Percentiles rank a stretch among this genome's conserved stretches.
phyloP scores from a whole-genome alignment of 1,284 basidiomycete genomes.

The Athelia sp. region DNA sequence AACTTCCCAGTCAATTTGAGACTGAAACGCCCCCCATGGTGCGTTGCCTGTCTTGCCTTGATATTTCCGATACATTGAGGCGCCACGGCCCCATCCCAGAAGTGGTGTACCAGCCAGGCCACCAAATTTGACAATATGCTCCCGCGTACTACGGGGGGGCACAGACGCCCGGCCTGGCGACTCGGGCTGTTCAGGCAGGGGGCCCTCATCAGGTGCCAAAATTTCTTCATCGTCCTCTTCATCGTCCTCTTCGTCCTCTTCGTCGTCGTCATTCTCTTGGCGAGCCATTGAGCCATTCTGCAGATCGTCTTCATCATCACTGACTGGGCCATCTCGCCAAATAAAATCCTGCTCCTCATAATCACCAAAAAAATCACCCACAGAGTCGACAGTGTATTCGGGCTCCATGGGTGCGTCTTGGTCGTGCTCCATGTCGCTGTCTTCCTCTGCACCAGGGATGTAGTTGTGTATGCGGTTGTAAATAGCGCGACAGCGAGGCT shows the following conservation, averaged over 20 bases:
- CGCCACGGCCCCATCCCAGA: not conserved
- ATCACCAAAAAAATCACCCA: not conserved
- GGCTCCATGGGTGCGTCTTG: no score
- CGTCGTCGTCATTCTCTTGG: not conserved
- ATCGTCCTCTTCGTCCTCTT: not conserved
- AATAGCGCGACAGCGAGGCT: no score
- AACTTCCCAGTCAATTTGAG: constrained; percentile 12
- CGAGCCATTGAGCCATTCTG: not conserved
- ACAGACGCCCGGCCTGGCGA: no score
- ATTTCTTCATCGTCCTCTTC: not conserved
- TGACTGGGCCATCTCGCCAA: not conserved
- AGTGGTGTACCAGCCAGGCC: not conserved
- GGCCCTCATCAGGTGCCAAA: no score
- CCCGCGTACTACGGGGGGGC: not conserved
- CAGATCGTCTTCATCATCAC: not conserved
- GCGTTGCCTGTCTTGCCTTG: not conserved
- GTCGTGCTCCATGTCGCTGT: no score
- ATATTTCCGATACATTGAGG: not conserved
- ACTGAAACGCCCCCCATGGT: constrained; percentile 8
- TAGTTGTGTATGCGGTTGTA: no score
- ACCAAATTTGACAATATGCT: not conserved
- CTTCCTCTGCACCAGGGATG: no score
- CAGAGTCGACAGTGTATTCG: not conserved
- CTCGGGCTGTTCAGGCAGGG: not conserved
- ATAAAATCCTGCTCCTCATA: not conserved